A percentile compares a stretch with the other conserved stretches of the same genome.
These are phyloP conservation scores for Yamadazyma kitorensis DNA, from an alignment of 805 yeast genomes.

Conservation along the genomic window DNA sequence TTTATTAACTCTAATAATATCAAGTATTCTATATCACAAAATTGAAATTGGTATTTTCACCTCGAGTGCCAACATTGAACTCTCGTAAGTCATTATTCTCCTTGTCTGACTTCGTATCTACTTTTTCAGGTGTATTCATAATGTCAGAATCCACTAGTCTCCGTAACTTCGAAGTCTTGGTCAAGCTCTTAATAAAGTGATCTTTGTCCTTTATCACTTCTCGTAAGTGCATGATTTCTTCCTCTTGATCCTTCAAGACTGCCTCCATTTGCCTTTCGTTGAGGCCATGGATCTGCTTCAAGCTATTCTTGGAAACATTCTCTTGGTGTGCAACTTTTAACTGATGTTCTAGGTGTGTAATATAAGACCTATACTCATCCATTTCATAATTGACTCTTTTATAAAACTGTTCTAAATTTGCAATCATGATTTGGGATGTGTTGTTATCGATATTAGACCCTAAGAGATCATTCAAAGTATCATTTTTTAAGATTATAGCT, in stretches of 20 bases:
- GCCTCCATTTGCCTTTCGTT: conserved; percentile 20
- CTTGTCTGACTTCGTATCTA: conserved; percentile 6
- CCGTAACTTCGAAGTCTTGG: conserved; percentile 61
- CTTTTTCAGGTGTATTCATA: conserved; percentile 10
- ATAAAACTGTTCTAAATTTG: conserved; percentile 48
- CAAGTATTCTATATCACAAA: conserved; percentile 11
- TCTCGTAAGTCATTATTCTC: conserved; percentile 9
- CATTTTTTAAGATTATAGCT: conserved; percentile 55
- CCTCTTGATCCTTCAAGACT: conserved; percentile 57
- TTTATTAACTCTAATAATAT: background rate
- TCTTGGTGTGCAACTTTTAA: conserved; percentile 32
- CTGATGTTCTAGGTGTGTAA: conserved; percentile 56
- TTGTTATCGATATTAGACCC: conserved; percentile 37
- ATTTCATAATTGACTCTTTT: conserved; percentile 48
- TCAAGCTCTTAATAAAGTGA: conserved; percentile 70
- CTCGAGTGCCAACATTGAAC: conserved; percentile 9
- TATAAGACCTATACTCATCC: conserved; percentile 60
- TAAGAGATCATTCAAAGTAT: conserved; percentile 57
- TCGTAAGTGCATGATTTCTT: conserved; percentile 63
- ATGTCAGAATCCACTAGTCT: conserved; percentile 37
- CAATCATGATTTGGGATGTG: conserved; percentile 40
- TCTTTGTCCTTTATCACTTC: conserved; percentile 70
- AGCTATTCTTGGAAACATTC: background rate
- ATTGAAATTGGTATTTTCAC: conserved; percentile 9
- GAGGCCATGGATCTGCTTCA: conserved; percentile 8